A percentile compares a stretch with the other conserved stretches of the same genome.
Evolutionary conservation across 2,329 filamentous ascomycete species (phyloP).

Genomic region (Herpotrichia juniperi): DNA sequence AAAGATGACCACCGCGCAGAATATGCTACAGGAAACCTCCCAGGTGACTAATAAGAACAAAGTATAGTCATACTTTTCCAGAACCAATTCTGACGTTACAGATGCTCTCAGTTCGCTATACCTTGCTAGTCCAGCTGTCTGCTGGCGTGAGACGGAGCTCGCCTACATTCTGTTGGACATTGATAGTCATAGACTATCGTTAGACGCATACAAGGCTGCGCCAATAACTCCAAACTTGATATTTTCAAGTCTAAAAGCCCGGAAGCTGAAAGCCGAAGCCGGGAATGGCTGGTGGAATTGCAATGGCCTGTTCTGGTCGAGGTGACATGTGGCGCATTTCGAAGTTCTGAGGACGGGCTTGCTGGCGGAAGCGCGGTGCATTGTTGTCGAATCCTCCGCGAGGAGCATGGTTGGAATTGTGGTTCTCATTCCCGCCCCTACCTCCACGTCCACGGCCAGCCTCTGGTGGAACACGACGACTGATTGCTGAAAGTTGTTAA

Average conservation of each 20-base stretch:
- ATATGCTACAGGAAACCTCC: slow-evolving; percentile 8
- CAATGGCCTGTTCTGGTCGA: slow-evolving; percentile 49
- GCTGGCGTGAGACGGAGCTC: no score
- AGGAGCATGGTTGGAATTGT: not conserved
- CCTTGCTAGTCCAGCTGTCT: no score
- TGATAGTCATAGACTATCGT: not conserved
- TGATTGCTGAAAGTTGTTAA: slow-evolving; percentile 38
- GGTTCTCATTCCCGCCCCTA: slow-evolving; percentile 14
- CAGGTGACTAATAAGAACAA: not conserved
- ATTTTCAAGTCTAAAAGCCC: slow-evolving; percentile 22
- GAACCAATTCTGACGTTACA: no score
- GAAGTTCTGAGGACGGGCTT: slow-evolving; percentile 28
- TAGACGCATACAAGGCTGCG: not conserved
- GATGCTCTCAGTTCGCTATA: no score
- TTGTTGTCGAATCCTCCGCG: slow-evolving; percentile 28
- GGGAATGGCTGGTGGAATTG: slow-evolving; percentile 60
- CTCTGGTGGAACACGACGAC: slow-evolving; percentile 42
- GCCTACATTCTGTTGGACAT: not conserved
- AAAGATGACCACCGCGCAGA: not conserved
- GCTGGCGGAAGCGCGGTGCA: slow-evolving; percentile 33
- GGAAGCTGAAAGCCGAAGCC: slow-evolving; percentile 60
- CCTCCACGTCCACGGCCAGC: slow-evolving; percentile 30
- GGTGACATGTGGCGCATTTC: slow-evolving; percentile 42
- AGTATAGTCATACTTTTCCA: not conserved
- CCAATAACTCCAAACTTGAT: no score